Evolutionary conservation across 352 stramenopile species (phyloP).

Genomic region (Aphanomyces euteiches): DNA sequence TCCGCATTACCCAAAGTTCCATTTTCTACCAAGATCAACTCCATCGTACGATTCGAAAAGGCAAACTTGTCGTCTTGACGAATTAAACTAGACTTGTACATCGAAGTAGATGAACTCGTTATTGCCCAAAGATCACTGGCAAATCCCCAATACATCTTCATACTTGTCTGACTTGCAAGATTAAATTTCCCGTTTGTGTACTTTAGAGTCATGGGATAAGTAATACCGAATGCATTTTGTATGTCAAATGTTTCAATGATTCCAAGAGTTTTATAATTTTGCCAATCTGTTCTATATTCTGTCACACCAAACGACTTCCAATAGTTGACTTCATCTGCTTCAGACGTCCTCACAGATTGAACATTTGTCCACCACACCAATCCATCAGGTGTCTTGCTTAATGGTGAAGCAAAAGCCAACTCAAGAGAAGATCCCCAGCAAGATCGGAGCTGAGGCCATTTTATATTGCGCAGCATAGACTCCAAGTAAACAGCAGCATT

Average conservation of each 20-base stretch:
- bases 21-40: neutral
- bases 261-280: conserved; percentile 29
- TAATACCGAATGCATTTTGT: neutral
- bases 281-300: conserved; percentile 12
- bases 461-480: conserved; percentile 15
- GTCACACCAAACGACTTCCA: conserved; percentile 12
- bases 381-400: neutral
- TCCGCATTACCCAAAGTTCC: neutral
- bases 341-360: neutral
- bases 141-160: conserved; percentile 27
- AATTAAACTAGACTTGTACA: conserved; percentile 4
- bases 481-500: conserved; percentile 31
- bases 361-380: conserved; percentile 1
- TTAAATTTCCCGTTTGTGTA: neutral
- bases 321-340: conserved; percentile 15
- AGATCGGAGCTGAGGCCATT: neutral
- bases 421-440: conserved; percentile 26
- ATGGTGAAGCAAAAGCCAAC: neutral
- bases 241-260: conserved; percentile 24
- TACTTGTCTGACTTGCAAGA: neutral
- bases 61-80: neutral
- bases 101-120: neutral
- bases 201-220: conserved; percentile 21
- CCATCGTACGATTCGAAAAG: neutral
- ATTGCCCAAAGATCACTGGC: conserved; percentile 21